Conservation (phyloP, 148 eudicot species). For the Spergularia bocconei region DNA sequence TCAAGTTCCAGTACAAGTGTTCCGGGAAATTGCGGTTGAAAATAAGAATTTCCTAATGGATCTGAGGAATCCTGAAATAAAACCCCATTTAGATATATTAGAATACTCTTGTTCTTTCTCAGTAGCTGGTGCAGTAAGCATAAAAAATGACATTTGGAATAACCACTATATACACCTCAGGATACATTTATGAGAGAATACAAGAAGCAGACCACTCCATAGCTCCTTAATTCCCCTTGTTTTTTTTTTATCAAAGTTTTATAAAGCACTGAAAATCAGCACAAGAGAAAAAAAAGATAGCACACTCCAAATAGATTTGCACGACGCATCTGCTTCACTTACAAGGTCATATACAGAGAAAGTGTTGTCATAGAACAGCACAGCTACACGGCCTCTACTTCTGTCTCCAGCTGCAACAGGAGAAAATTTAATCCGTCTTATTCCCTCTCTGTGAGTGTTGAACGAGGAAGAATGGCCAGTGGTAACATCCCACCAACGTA, state of each 20-base stretch:
- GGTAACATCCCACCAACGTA: slow-evolving; percentile 99
- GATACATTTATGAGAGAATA: neutral
- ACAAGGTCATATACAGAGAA: slow-evolving; percentile 95
- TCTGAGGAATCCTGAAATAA: slow-evolving; percentile 83
- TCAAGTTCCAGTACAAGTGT: slow-evolving; percentile 97
- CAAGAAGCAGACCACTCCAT: neutral
- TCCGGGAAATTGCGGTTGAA: slow-evolving; percentile 93
- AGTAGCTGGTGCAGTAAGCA: neutral
- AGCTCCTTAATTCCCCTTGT: neutral
- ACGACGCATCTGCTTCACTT: slow-evolving; percentile 30
- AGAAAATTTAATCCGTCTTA: slow-evolving; percentile 92
- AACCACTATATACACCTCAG: neutral
- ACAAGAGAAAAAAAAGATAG: neutral
- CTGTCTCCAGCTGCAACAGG: slow-evolving; percentile 94
- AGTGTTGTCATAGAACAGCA: slow-evolving; percentile 85
- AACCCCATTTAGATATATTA: neutral
- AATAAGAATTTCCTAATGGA: slow-evolving; percentile 83
- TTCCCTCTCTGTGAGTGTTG: slow-evolving; percentile 93
- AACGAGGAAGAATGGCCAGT: slow-evolving; percentile 96
- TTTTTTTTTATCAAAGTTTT: neutral
- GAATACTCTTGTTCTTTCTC: neutral
- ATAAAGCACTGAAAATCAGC: neutral
- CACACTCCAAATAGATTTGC: slow-evolving; percentile 4
- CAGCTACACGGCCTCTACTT: slow-evolving; percentile 95
- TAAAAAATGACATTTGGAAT: neutral